These are phyloP conservation scores for Hypoxylon lienhwacheense DNA, from an alignment of 495 filamentous ascomycete genomes.

Conservation along the genomic window DNA sequence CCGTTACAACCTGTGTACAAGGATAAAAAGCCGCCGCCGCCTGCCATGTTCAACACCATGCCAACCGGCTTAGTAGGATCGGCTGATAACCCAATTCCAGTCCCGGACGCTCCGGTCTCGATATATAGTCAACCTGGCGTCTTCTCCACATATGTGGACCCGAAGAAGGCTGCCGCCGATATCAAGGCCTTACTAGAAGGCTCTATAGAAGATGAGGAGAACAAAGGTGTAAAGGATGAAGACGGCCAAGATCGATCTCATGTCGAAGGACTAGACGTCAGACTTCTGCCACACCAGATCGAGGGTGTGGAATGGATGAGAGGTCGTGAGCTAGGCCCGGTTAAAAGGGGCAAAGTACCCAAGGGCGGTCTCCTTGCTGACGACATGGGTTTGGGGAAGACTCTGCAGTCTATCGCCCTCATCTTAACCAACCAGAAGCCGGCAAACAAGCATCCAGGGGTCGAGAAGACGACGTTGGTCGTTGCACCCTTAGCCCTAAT, in stretches of 20 bases:
- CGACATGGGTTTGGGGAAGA: constrained; percentile 87
- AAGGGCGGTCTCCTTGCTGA: constrained; percentile 87
- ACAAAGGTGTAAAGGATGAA: constrained; percentile 50
- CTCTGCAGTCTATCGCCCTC: constrained; percentile 77
- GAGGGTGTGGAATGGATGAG: constrained; percentile 93
- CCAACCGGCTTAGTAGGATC: constrained; percentile 20
- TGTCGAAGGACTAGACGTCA: constrained; percentile 77
- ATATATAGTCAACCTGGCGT: constrained; percentile 52
- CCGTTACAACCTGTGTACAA: constrained; percentile 45
- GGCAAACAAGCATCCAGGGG: constrained; percentile 56
- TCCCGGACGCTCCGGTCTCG: constrained; percentile 31
- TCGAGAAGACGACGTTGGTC: constrained; percentile 82
- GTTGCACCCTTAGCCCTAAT: constrained; percentile 95
- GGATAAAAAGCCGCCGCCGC: constrained; percentile 38
- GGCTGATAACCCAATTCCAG: constrained; percentile 32
- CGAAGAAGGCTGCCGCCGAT: constrained; percentile 75
- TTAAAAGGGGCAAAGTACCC: constrained; percentile 75
- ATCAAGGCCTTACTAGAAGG: constrained; percentile 87
- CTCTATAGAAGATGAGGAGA: constrained; percentile 81
- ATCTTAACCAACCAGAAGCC: constrained; percentile 82
- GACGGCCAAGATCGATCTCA: constrained; percentile 51
- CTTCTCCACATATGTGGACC: constrained; percentile 71
- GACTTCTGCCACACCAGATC: constrained; percentile 87
- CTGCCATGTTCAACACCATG: constrained; percentile 46
- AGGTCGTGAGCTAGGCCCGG: constrained; percentile 77